Base-by-base conservation (phyloP, 169 alveolate species). In the Sarcocystis neurona region DNA sequence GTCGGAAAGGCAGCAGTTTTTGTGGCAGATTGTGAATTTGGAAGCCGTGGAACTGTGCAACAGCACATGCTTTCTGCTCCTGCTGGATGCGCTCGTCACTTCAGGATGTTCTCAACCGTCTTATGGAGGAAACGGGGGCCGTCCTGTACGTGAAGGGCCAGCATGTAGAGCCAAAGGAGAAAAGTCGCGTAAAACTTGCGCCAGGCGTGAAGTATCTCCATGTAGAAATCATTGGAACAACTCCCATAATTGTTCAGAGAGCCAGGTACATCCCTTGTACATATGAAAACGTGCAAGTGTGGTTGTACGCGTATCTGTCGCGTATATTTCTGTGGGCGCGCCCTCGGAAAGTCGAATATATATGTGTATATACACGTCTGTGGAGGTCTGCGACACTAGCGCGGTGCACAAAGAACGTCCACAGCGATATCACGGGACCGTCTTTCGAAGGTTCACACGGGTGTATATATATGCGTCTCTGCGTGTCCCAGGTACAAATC, bases 101-200 rank as follows among this genome's bases (percentile, higher is more conserved):
- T 6, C 82, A 72, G 82, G 98, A 96, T 85, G 95, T 95, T 48
- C 94, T 96, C 82, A 79, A 95, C 12, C 93, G 96, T 58, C 89
- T 96, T 46, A 74, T 92, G 80, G 98, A 96, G 82, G 94, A 92
- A 44, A 92, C 98, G 34, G 97, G 97, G 58, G 95, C 96, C 1
- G 94, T 92, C 41, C 92, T 94, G 68, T 96, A 96, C 86, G 95
- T 96, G 23, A 96, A 96, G 84, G 98, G 98, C 18, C 95, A 93
- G 79, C 95, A 94, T 77, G 93, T 92, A 53, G 95, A 93, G 60
- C 96, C 94, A 75, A 93, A 93, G 37, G 89, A 86, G 30, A 86
- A 84, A 50, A 87, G 79, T 44, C 78, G 88, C 44, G 90, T 93
- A 50, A 94, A 94, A 58, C 92, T 91, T 18, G 87, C 92, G 20